Evolutionary conservation across 345 rosid species (phyloP), one percentile per base, ranked within the genome.

Genomic region (Abelmoschus esculentus): DNA sequence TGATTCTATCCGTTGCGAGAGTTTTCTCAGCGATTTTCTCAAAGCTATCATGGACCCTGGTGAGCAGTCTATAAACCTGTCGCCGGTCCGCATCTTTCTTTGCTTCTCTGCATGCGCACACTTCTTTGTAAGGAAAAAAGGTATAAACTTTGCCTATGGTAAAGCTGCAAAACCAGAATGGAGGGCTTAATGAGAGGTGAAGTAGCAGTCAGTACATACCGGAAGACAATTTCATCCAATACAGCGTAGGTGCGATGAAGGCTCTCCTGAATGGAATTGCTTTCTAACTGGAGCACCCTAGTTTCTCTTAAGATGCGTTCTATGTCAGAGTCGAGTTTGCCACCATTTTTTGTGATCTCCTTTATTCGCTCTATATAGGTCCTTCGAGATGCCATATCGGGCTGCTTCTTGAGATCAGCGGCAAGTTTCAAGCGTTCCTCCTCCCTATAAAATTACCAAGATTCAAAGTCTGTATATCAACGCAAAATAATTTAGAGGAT

Each of bases 281-380:
- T 93, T 74, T 93, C 91, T 73, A 87, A 63, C 76, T 93, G 97
- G 69, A 93, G 86, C 79, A 79, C 90, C 83, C 96, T 86, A 15
- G 90, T 93, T 70, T 89, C 97, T 76, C 76, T 80, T 74, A 87
- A 76, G 64, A 93, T 93, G 62, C 79, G 80, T 72, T 86, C 90
- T 42, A 90, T 79, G 71, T 93, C 98, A 65, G 82, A 80, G 66
- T 90, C 97, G 74, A 85, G 86, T 81, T 93, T 93, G 55, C 90
- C 78, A 71, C 97, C 86, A 78, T 89, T 93, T 77, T 87, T 90
- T 0, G 97, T 86, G 36, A 93, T 93, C 83, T 93, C 97, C 74
- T 85, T 86, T 66, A 90, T 83, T 66, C 81, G 75, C 74, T 89
- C 86, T 22, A 89, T 78, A 72, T 87, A 77, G 19, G 97, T 85